These are phyloP conservation scores for Leishmania major DNA, from an alignment of 208 protist species.

Conservation along the genomic window DNA sequence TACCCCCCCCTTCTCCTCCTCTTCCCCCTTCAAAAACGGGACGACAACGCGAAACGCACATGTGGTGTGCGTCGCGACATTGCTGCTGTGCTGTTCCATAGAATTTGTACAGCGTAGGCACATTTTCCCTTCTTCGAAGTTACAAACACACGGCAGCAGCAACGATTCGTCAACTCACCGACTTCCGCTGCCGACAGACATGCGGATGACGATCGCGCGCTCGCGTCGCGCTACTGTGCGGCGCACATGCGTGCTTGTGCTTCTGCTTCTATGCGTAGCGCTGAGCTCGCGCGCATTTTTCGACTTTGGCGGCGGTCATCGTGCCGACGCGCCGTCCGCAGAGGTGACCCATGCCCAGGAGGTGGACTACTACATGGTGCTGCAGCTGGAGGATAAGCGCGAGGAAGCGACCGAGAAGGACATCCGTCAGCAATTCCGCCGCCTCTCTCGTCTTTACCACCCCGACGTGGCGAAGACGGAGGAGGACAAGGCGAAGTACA, in stretches of 20 bases:
- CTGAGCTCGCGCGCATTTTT: slow-evolving; percentile 22
- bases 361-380: slow-evolving; percentile 82
- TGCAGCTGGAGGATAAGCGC: slow-evolving; percentile 55
- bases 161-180: not conserved
- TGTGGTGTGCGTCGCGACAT: not conserved
- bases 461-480: slow-evolving; percentile 74
- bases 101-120: not conserved
- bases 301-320: not conserved
- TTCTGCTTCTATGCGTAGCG: slow-evolving; percentile 16
- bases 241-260: not conserved
- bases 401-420: slow-evolving; percentile 77
- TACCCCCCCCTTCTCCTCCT: too few relatives aligned
- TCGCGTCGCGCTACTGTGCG: not conserved
- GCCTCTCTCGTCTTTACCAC: slow-evolving; percentile 79
- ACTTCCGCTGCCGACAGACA: not conserved
- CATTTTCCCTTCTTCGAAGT: not conserved
- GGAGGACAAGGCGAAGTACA: slow-evolving; percentile 69
- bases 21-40: not conserved
- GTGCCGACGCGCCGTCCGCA: not conserved
- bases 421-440: slow-evolving; percentile 79
- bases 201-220: not conserved
- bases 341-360: slow-evolving; percentile 23
- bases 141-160: not conserved
- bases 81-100: not conserved
- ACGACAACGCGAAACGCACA: not conserved